Evolutionary conservation across 805 yeast species (phyloP), one percentile per base, ranked within the genome.

Genomic region (Sugiyamaella boreocaroliniensis): DNA sequence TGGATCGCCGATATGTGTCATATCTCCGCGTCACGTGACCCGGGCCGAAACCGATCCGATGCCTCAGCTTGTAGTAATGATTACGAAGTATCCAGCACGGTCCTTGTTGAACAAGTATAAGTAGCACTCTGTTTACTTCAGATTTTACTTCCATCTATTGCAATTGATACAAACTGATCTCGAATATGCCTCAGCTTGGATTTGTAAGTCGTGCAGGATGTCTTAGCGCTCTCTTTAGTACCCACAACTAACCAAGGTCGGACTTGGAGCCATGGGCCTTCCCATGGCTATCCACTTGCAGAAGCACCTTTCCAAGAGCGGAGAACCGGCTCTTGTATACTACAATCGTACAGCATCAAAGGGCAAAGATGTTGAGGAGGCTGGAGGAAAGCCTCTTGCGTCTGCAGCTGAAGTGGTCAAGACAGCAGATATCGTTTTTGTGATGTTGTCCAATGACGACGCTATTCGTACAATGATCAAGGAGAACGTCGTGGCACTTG

Each of bases 221-320:
- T n/a, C n/a, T n/a, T n/a, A n/a, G n/a, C n/a, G n/a, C 26, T 5
- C 29, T 9, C n/a, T n/a, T 20, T 15, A 12, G 11, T 18, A 18
- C 10, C 22, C 12, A 4, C 15, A n/a, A n/a, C 48, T 45, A 45
- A 45, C 48, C 10, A 45, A 48, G 51, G 45, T 57, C 37, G 59
- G 59, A 47, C 56, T 56, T 14, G 59, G 59, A 5, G 48, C 54
- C 40, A 56, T 56, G 59, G 59, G 59, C 45, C 42, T 15, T 43
- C 42, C 43, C 14, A 56, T 56, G 59, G 37, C 59, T 29, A 16
- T 9, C 11, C 19, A 55, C 45, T 42, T 56, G 16, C 59, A 56
- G 19, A 42, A 40, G 9, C 22, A 41, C 26, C 34, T 56, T 7
- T n/a, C 16, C 11, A 16, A 32, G 22, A 52, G 34, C 20, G 34